Evolutionary conservation across 2,329 filamentous ascomycete species (phyloP).

Genomic region (Fusarium sp.): DNA sequence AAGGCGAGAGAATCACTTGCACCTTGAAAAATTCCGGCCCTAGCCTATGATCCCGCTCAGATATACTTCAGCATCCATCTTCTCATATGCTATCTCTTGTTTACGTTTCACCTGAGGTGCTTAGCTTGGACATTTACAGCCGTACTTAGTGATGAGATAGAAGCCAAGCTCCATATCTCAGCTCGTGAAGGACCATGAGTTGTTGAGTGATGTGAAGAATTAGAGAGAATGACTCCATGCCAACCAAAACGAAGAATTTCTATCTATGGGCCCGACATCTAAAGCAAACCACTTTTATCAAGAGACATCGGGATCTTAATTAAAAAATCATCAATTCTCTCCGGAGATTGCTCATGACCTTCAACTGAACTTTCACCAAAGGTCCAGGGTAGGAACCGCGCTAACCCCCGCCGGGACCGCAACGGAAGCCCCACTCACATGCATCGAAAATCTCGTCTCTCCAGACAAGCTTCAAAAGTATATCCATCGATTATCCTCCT

Average conservation of each 20-base stretch:
- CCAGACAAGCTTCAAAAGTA: constrained; percentile 21
- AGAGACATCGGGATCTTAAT: not conserved
- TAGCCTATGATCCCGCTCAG: not conserved
- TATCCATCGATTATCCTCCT: constrained; percentile 6
- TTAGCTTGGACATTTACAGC: not conserved
- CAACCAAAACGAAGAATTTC: too few relatives aligned
- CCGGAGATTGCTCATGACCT: not conserved
- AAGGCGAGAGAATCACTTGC: not conserved
- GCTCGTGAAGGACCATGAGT: not conserved
- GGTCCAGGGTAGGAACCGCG: constrained; percentile 25
- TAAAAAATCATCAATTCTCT: not conserved
- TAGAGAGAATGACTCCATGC: not conserved
- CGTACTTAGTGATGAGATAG: not conserved
- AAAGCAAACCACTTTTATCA: not conserved
- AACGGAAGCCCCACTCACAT: constrained; percentile 34
- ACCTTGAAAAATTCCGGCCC: not conserved
- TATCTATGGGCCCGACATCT: too few relatives aligned
- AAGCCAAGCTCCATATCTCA: not conserved
- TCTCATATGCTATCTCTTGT: not conserved
- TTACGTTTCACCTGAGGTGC: not conserved
- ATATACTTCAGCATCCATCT: not conserved
- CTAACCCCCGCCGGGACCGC: constrained; percentile 32
- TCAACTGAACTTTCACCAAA: not conserved
- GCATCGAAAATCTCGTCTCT: constrained; percentile 37
- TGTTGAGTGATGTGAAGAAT: not conserved